phyloP scores from a whole-genome alignment of 2,329 filamentous ascomycete genomes.

The Xylaria sp. region DNA sequence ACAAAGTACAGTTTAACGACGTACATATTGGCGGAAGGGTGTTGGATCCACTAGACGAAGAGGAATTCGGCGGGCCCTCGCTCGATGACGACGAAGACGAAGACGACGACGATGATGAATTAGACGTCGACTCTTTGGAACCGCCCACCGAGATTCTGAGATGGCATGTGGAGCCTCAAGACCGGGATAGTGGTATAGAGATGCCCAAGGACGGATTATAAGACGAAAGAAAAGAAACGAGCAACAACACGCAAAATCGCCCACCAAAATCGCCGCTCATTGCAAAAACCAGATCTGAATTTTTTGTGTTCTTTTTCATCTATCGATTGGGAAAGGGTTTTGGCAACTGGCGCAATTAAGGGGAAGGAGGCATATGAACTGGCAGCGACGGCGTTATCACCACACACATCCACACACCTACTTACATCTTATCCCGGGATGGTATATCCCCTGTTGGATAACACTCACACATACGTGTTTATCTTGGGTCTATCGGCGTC shows the following conservation, averaged over 20 bases:
- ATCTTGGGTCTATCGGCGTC: slow-evolving; percentile 2
- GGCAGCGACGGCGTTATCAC: slow-evolving; percentile 18
- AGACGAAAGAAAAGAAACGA: neutral
- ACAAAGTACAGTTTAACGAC: slow-evolving; percentile 72
- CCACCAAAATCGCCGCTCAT: slow-evolving; percentile 12
- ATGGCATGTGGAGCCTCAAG: slow-evolving; percentile 36
- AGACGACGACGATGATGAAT: neutral
- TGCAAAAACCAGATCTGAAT: slow-evolving; percentile 3
- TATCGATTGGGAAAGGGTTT: neutral
- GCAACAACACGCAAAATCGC: neutral
- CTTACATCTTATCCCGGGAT: slow-evolving; percentile 4
- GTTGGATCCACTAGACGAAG: slow-evolving; percentile 57
- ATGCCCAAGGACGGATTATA: slow-evolving; percentile 37
- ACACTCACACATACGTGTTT: neutral
- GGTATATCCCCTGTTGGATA: slow-evolving; percentile 4
- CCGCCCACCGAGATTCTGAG: slow-evolving; percentile 18
- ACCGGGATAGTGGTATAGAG: slow-evolving; percentile 51
- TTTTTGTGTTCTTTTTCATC: slow-evolving; percentile 5
- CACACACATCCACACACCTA: neutral
- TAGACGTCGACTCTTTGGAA: slow-evolving; percentile 16
- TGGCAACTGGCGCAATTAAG: slow-evolving; percentile 1
- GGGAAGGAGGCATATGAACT: slow-evolving; percentile 9
- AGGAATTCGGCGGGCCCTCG: slow-evolving; percentile 28
- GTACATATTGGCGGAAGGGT: slow-evolving; percentile 77
- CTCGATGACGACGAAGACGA: slow-evolving; percentile 24